Conservation (phyloP, 768 basidiomycete genomes). For the Rhodocollybia butyracea region DNA sequence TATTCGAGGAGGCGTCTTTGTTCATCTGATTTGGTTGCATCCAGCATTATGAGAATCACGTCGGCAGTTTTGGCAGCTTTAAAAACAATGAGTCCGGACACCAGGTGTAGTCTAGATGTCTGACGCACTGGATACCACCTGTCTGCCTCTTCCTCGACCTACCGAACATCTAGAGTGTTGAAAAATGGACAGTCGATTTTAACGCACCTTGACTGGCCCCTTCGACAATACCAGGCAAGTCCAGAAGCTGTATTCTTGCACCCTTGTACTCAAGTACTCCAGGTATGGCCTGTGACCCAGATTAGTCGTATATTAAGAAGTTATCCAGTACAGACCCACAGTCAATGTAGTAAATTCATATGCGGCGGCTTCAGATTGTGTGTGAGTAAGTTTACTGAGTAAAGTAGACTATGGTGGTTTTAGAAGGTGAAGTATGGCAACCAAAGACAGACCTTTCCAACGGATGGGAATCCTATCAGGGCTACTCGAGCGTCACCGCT, state of each 20-base stretch:
- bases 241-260: conserved; percentile 85
- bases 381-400: conserved; percentile 88
- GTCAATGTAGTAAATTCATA: conserved; percentile 96
- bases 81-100: background rate
- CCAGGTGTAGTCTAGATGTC: conserved; percentile 1
- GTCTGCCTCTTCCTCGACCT: conserved; percentile 89
- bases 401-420: conserved; percentile 68
- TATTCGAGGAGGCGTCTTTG: conserved; percentile 85
- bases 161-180: background rate
- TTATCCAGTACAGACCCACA: conserved; percentile 31
- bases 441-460: conserved; percentile 65
- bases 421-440: background rate
- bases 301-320: background rate
- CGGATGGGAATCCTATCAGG: conserved; percentile 93
- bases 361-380: conserved; percentile 82
- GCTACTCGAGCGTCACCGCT: conserved; percentile 81
- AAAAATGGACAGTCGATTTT: background rate
- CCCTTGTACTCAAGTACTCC: conserved; percentile 97
- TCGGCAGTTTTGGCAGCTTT: conserved; percentile 87
- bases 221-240: conserved; percentile 95
- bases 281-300: conserved; percentile 73
- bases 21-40: conserved; percentile 90
- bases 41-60: conserved; percentile 89
- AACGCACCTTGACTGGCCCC: conserved; percentile 73
- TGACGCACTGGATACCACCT: conserved; percentile 83